A percentile compares a stretch with the other conserved stretches of the same genome.
Conservation (phyloP, 2,329 filamentous ascomycete species). For the Cercospora berteroae region DNA sequence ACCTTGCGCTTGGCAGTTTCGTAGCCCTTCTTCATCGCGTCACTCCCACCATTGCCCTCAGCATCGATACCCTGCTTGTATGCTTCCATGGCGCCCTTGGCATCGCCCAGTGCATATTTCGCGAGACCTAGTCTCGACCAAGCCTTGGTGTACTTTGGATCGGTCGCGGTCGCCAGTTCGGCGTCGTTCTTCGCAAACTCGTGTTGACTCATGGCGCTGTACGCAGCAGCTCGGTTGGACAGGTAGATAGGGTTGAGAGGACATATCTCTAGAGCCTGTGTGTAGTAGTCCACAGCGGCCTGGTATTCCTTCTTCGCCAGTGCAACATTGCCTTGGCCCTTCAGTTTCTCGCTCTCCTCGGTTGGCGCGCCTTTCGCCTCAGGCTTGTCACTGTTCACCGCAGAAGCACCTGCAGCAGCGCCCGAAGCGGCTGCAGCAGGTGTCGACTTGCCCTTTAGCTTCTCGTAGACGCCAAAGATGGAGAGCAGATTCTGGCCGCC, state of each 20-base stretch:
- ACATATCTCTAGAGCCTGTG: conserved; percentile 75
- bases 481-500: conserved; percentile 82
- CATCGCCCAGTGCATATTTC: conserved; percentile 85
- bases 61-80: conserved; percentile 90
- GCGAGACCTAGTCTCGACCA: conserved; percentile 93
- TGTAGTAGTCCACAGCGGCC: conserved; percentile 80
- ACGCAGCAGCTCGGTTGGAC: conserved; percentile 92
- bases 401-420: conserved; percentile 37
- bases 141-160: conserved; percentile 93
- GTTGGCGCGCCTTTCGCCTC: conserved; percentile 47
- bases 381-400: conserved; percentile 50
- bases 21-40: conserved; percentile 95
- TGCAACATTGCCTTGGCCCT: conserved; percentile 86
- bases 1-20: conserved; percentile 89
- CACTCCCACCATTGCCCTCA: conserved; percentile 89
- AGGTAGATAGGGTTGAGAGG: conserved; percentile 94
- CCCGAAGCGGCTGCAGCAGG: conserved; percentile 46
- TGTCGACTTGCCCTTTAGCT: conserved; percentile 69
- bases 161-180: conserved; percentile 81
- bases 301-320: conserved; percentile 93
- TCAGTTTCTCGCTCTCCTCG: conserved; percentile 81
- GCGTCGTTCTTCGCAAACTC: conserved; percentile 81
- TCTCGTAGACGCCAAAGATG: conserved; percentile 96
- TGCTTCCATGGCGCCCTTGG: conserved; percentile 88
- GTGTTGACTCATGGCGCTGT: conserved; percentile 82